These are phyloP conservation scores for Globisporangium abappressorium DNA, from an alignment of 352 stramenopile species.

Conservation along the genomic window DNA sequence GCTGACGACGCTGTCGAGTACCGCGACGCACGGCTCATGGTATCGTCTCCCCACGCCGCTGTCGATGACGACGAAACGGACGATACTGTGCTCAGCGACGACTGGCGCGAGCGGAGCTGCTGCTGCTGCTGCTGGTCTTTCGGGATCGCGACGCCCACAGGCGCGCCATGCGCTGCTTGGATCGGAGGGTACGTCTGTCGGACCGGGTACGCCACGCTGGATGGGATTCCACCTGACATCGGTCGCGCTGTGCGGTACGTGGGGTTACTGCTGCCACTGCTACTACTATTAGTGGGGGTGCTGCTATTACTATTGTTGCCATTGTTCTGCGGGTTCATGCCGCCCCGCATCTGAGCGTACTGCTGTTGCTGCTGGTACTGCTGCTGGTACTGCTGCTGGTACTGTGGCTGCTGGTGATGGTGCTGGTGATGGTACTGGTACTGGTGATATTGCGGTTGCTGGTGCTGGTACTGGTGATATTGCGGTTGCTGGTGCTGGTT, in stretches of 20 bases:
- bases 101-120: slow-evolving; percentile 36
- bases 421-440: neutral
- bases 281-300: neutral
- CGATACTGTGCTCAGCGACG: slow-evolving; percentile 39
- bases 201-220: slow-evolving; percentile 10
- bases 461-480: neutral
- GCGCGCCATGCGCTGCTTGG: slow-evolving; percentile 1
- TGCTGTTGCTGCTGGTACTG: slow-evolving; percentile 3
- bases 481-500: slow-evolving; percentile 3
- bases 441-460: slow-evolving; percentile 1
- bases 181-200: slow-evolving; percentile 13
- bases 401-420: neutral
- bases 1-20: slow-evolving; percentile 56
- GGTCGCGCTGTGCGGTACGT: slow-evolving; percentile 1
- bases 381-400: neutral
- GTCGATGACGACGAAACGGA: slow-evolving; percentile 11
- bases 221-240: neutral
- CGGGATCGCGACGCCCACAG: slow-evolving; percentile 7
- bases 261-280: neutral
- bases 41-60: slow-evolving; percentile 33
- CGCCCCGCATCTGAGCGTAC: slow-evolving; percentile 4
- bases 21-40: slow-evolving; percentile 48
- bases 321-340: slow-evolving; percentile 5
- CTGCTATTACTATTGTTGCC: neutral
- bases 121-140: slow-evolving; percentile 10